A percentile compares a stretch with the other conserved stretches of the same genome.
phyloP scores from a whole-genome alignment of 352 stramenopile species.

The Globisporangium rhizosaccharum region DNA sequence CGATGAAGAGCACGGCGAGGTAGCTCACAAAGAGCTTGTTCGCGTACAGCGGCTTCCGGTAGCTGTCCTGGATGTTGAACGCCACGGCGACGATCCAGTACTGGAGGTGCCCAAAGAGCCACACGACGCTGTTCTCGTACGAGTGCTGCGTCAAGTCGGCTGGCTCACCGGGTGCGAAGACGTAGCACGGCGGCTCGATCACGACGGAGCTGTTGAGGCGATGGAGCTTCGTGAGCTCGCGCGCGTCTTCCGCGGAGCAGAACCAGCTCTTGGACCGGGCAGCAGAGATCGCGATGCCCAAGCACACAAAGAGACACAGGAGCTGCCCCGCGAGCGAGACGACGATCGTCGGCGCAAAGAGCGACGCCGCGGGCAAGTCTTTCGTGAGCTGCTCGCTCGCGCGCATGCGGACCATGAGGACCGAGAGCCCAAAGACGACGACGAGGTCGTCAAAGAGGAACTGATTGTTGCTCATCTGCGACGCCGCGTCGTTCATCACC shows the following conservation, averaged over 20 bases:
- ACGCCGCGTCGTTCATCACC: slow-evolving; percentile 54
- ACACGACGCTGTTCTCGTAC: slow-evolving; percentile 75
- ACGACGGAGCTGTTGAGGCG: slow-evolving; percentile 20
- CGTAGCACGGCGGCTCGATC: slow-evolving; percentile 58
- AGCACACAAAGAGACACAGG: slow-evolving; percentile 42
- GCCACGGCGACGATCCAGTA: slow-evolving; percentile 67
- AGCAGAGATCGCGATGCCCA: slow-evolving; percentile 52
- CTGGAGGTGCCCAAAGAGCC: slow-evolving; percentile 74
- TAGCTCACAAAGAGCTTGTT: slow-evolving; percentile 55
- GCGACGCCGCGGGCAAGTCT: slow-evolving; percentile 43
- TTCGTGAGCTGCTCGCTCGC: slow-evolving; percentile 31
- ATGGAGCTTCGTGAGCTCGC: slow-evolving; percentile 33
- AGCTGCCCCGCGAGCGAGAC: slow-evolving; percentile 55
- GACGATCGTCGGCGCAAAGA: slow-evolving; percentile 60
- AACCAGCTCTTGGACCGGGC: slow-evolving; percentile 55
- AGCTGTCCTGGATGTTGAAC: slow-evolving; percentile 62
- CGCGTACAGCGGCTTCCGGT: slow-evolving; percentile 47
- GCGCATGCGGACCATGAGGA: slow-evolving; percentile 67
- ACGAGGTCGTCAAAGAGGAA: slow-evolving; percentile 78
- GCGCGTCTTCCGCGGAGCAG: slow-evolving; percentile 39
- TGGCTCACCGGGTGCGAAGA: slow-evolving; percentile 42
- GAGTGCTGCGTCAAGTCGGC: slow-evolving; percentile 58
- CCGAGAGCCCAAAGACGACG: slow-evolving; percentile 59
- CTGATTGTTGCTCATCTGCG: slow-evolving; percentile 73
- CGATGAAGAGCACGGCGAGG: slow-evolving; percentile 39